Percentiles rank a stretch among this genome's conserved stretches.
These are phyloP conservation scores for Meyerozyma athensensis DNA, from an alignment of 1,139 yeast genomes.

Conservation along the genomic window DNA sequence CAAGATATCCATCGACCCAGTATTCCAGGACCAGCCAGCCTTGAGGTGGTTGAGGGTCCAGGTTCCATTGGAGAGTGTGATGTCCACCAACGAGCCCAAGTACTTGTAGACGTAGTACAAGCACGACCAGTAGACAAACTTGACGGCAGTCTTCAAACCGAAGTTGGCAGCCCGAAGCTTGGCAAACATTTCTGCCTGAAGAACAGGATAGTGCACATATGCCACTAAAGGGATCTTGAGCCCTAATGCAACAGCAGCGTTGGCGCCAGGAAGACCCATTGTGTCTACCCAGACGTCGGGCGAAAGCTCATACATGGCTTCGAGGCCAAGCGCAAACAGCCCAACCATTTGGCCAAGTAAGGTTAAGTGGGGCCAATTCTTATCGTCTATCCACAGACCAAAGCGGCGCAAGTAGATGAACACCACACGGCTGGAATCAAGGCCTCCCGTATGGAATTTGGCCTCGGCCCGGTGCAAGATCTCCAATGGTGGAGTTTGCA, in stretches of 20 bases:
- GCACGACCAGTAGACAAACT: conserved; percentile 66
- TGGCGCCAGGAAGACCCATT: conserved; percentile 87
- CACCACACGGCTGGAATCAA: conserved; percentile 55
- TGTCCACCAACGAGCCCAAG: conserved; percentile 62
- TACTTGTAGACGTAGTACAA: conserved; percentile 59
- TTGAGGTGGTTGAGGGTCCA: conserved; percentile 83
- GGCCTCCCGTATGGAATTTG: conserved; percentile 56
- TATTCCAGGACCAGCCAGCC: conserved; percentile 51
- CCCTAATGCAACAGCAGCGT: conserved; percentile 53
- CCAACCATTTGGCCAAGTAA: conserved; percentile 87
- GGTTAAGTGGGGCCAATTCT: conserved; percentile 75
- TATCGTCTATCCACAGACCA: conserved; percentile 57
- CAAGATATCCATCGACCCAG: conserved; percentile 38
- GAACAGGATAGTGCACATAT: conserved; percentile 91
- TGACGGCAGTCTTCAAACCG: conserved; percentile 36
- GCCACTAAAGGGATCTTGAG: conserved; percentile 73
- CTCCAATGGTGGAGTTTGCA: conserved; percentile 44
- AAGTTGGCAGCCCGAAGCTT: conserved; percentile 52
- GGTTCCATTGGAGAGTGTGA: conserved; percentile 76
- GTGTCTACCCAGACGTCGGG: conserved; percentile 97
- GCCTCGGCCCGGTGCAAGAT: conserved; percentile 55
- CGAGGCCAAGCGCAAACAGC: conserved; percentile 59
- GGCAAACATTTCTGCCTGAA: conserved; percentile 79
- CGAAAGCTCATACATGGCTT: conserved; percentile 62
- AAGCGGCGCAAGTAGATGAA: conserved; percentile 67